phyloP scores from a whole-genome alignment of 805 yeast genomes.

The Kregervanrija fluxuum region DNA sequence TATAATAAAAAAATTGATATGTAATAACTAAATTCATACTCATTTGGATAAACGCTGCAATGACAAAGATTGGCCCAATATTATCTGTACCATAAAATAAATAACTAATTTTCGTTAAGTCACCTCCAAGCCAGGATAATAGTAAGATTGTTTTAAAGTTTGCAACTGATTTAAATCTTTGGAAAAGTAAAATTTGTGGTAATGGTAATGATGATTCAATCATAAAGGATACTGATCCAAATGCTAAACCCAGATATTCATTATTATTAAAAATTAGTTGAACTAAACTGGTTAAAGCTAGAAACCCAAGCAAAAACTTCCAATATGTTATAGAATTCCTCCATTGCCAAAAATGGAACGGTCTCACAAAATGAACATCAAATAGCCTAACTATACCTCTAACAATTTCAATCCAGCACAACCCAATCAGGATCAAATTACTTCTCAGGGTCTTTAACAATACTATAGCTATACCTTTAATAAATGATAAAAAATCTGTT shows the following conservation, averaged over 20 bases:
- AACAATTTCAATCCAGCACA: slow-evolving; percentile 15
- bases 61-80: slow-evolving; percentile 54
- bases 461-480: slow-evolving; percentile 7
- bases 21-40: slow-evolving; percentile 65
- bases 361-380: slow-evolving; percentile 62
- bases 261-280: slow-evolving; percentile 19
- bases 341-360: slow-evolving; percentile 86
- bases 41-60: slow-evolving; percentile 76
- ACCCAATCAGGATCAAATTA: slow-evolving; percentile 9
- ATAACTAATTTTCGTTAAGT: slow-evolving; percentile 67
- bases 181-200: slow-evolving; percentile 68
- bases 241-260: slow-evolving; percentile 22
- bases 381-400: slow-evolving; percentile 48
- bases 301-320: slow-evolving; percentile 43
- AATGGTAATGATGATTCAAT: slow-evolving; percentile 69
- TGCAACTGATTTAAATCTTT: slow-evolving; percentile 59
- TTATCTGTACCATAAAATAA: slow-evolving; percentile 69
- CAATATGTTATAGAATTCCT: slow-evolving; percentile 16
- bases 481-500: neutral
- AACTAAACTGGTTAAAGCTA: slow-evolving; percentile 10
- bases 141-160: slow-evolving; percentile 73
- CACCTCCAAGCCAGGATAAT: slow-evolving; percentile 87
- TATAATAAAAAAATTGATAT: slow-evolving; percentile 63
- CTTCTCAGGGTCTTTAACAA: slow-evolving; percentile 11
- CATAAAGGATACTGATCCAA: slow-evolving; percentile 39